Conservation (phyloP, 768 basidiomycete genomes). For the Crucibulum laeve region DNA sequence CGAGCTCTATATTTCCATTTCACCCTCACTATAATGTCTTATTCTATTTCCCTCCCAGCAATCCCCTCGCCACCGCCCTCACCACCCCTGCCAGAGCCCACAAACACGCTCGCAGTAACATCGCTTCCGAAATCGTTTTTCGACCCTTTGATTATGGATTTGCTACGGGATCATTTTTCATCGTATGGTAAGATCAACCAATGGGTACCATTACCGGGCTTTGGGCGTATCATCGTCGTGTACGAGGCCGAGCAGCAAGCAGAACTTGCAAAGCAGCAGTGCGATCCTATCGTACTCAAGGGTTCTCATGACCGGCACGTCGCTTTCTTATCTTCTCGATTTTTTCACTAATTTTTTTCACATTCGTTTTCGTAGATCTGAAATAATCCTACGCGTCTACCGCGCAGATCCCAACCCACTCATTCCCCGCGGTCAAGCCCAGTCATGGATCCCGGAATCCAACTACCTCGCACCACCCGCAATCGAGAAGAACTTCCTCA, state of each 20-base stretch:
- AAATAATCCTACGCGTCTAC: constrained; percentile 60
- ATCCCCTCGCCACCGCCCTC: constrained; percentile 16
- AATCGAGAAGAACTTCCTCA: constrained; percentile 90
- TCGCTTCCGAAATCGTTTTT: constrained; percentile 77
- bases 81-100: constrained; percentile 26
- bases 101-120: constrained; percentile 86
- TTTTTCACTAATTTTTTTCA: constrained; percentile 2
- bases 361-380: constrained; percentile 28
- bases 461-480: constrained; percentile 73
- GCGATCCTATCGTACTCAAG: constrained; percentile 62
- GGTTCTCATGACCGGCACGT: constrained; percentile 48
- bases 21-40: constrained; percentile 4
- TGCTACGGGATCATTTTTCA: constrained; percentile 69
- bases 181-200: constrained; percentile 78
- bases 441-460: constrained; percentile 30
- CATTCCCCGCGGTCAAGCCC: constrained; percentile 24
- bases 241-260: constrained; percentile 62
- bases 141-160: constrained; percentile 58
- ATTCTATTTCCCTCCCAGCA: constrained; percentile 7
- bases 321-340: constrained; percentile 7
- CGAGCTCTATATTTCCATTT: neutral
- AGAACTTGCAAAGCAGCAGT: constrained; percentile 59
- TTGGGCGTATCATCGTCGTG: constrained; percentile 80
- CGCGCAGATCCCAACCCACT: constrained; percentile 71
- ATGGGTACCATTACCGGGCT: constrained; percentile 85